Percentiles rank a stretch among this genome's conserved stretches.
These are phyloP conservation scores for Phylloporus gajari DNA, from an alignment of 1,284 basidiomycete species.

Conservation along the genomic window DNA sequence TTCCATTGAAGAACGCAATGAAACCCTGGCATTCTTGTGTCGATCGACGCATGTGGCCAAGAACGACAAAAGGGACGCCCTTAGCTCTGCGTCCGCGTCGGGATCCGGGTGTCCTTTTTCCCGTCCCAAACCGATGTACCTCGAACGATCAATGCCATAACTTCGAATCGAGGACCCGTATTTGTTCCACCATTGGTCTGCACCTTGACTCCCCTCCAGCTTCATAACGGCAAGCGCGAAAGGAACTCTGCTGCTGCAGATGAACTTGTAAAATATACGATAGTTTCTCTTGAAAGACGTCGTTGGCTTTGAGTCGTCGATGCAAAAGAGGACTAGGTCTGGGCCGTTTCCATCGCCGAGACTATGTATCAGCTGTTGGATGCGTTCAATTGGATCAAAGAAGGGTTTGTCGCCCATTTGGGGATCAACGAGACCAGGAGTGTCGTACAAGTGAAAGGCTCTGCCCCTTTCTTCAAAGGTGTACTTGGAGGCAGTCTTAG, in stretches of 20 bases:
- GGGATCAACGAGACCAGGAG: slow-evolving; percentile 54
- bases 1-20: slow-evolving; percentile 22
- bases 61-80: slow-evolving; percentile 31
- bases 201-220: slow-evolving; percentile 35
- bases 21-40: slow-evolving; percentile 18
- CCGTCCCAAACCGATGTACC: slow-evolving; percentile 45
- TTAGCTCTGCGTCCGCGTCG: slow-evolving; percentile 14
- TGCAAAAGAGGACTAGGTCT: slow-evolving; percentile 50
- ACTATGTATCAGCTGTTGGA: slow-evolving; percentile 41
- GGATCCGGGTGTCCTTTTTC: slow-evolving; percentile 3
- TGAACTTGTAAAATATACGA: slow-evolving; percentile 37
- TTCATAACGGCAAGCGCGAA: slow-evolving; percentile 40
- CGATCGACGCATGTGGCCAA: slow-evolving; percentile 24
- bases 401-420: slow-evolving; percentile 34
- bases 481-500: slow-evolving; percentile 23
- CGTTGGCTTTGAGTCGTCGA: slow-evolving; percentile 47
- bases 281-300: slow-evolving; percentile 41
- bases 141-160: slow-evolving; percentile 42
- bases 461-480: slow-evolving; percentile 26
- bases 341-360: slow-evolving; percentile 43
- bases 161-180: slow-evolving; percentile 40
- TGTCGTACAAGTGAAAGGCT: slow-evolving; percentile 48
- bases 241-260: slow-evolving; percentile 35
- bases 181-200: slow-evolving; percentile 46
- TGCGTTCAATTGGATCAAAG: slow-evolving; percentile 45